Percentiles rank a stretch among this genome's conserved stretches.
Conservation (phyloP, 768 basidiomycete species). For the Lentinula aciculospora region DNA sequence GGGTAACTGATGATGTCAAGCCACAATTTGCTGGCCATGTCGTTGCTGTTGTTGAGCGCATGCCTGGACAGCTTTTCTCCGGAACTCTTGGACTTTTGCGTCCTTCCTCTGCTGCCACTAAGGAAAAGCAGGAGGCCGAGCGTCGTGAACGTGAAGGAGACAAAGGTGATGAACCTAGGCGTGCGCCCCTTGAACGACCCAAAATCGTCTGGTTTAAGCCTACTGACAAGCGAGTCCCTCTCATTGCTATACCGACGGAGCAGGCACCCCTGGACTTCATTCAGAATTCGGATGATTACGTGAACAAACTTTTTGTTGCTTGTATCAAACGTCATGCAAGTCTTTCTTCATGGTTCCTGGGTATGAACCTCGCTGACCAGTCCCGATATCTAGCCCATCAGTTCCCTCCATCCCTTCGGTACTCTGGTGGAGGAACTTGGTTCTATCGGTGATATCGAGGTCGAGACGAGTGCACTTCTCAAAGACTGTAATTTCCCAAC, state of each 20-base stretch:
- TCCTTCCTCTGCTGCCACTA: constrained; percentile 94
- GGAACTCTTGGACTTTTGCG: constrained; percentile 93
- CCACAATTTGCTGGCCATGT: constrained; percentile 99
- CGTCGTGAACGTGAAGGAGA: constrained; percentile 96
- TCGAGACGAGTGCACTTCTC: constrained; percentile 93
- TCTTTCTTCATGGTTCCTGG: constrained; percentile 13
- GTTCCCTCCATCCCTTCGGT: constrained; percentile 97
- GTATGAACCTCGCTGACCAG: constrained; percentile 4
- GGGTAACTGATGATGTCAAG: constrained; percentile 96
- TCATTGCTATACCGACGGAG: constrained; percentile 98
- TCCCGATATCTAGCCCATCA: constrained; percentile 74
- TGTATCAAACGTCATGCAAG: constrained; percentile 97
- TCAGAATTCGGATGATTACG: constrained; percentile 88
- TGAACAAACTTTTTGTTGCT: constrained; percentile 89
- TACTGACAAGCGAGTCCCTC: constrained; percentile 96
- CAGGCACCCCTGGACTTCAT: constrained; percentile 97
- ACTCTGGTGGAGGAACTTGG: constrained; percentile 97
- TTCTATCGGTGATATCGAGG: constrained; percentile 96
- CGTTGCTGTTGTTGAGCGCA: constrained; percentile 98
- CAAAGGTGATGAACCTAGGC: constrained; percentile 76
- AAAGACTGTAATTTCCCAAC: constrained; percentile 99
- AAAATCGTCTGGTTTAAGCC: constrained; percentile 99
- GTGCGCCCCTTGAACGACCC: constrained; percentile 78
- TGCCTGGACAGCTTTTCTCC: constrained; percentile 98
- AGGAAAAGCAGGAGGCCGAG: constrained; percentile 98